Conservation (phyloP, 2,329 filamentous ascomycete species). For the Fusarium subtropicale region DNA sequence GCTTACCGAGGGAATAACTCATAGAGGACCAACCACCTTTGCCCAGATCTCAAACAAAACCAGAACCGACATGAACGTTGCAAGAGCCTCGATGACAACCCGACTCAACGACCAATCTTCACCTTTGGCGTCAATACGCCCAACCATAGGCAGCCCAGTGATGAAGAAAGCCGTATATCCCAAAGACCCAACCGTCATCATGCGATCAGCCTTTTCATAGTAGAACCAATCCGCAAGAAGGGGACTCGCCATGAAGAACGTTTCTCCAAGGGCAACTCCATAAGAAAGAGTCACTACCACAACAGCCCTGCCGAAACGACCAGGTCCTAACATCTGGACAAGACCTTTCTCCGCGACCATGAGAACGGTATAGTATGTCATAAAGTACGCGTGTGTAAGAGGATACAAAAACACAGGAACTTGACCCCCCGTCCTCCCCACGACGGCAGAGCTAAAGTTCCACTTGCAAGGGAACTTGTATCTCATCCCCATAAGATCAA, state of each 20-base stretch:
- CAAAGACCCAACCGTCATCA: conserved; percentile 14
- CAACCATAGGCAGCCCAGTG: not conserved
- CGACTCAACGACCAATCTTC: conserved; percentile 9
- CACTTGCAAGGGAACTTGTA: conserved; percentile 4
- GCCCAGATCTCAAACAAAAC: conserved; percentile 12
- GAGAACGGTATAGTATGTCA: conserved; percentile 15
- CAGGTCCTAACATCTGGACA: not conserved
- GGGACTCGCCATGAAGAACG: conserved; percentile 14
- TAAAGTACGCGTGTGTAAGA: conserved; percentile 14
- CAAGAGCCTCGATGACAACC: not conserved
- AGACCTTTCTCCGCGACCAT: not conserved
- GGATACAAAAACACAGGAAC: conserved; percentile 18
- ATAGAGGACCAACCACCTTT: conserved; percentile 9
- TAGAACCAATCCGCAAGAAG: conserved; percentile 3
- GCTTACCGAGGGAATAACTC: not conserved
- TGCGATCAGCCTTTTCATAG: conserved; percentile 7
- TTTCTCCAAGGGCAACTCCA: not conserved
- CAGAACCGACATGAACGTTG: not conserved
- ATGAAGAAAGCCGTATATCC: conserved; percentile 8
- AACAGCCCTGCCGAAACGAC: not conserved
- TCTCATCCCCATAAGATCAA: conserved; percentile 19
- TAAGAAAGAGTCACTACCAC: conserved; percentile 2
- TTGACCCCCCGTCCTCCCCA: not conserved
- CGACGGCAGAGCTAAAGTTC: conserved; percentile 16
- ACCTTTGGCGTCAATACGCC: not conserved